A percentile compares a stretch with the other conserved stretches of the same genome.
Evolutionary conservation across 108 stramenopile genomes (phyloP).

Genomic region (Cyclotella baltica): DNA sequence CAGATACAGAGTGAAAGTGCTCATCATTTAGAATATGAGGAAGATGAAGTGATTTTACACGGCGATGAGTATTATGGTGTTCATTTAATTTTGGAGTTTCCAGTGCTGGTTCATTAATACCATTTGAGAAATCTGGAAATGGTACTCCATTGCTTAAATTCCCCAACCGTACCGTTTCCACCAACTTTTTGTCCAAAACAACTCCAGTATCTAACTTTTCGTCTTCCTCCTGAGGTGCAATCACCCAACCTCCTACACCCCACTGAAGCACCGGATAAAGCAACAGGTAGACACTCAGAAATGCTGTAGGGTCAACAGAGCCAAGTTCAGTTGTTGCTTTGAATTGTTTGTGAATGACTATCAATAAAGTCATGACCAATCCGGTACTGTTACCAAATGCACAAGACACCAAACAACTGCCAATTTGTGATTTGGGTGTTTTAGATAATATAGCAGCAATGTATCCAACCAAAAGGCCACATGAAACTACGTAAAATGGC

Average conservation of each 20-base stretch:
- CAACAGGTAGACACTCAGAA: constrained; percentile 79
- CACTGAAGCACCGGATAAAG: constrained; percentile 88
- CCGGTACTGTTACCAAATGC: constrained; percentile 88
- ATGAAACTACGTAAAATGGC: constrained; percentile 72
- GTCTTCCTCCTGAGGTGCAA: constrained; percentile 60
- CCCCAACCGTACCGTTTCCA: not conserved
- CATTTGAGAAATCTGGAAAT: no score
- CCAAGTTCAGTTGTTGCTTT: constrained; percentile 67
- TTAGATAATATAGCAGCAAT: constrained; percentile 55
- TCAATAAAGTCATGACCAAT: constrained; percentile 82
- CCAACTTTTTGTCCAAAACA: not conserved
- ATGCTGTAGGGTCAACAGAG: constrained; percentile 81
- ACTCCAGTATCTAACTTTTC: constrained; percentile 3
- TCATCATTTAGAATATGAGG: constrained; percentile 38
- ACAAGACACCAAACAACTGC: constrained; percentile 67
- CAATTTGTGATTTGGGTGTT: constrained; percentile 60
- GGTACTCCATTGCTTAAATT: not conserved
- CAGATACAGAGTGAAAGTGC: constrained; percentile 9
- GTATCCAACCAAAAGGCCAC: constrained; percentile 72
- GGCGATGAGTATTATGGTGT: not conserved
- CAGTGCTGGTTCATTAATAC: not conserved
- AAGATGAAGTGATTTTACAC: constrained; percentile 4
- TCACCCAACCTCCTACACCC: constrained; percentile 84
- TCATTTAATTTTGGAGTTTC: not conserved
- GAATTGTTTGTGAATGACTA: constrained; percentile 85